Evolutionary conservation across 139 green algal species (phyloP), one percentile per base, ranked within the genome.

Genomic region (Closterium sp.): DNA sequence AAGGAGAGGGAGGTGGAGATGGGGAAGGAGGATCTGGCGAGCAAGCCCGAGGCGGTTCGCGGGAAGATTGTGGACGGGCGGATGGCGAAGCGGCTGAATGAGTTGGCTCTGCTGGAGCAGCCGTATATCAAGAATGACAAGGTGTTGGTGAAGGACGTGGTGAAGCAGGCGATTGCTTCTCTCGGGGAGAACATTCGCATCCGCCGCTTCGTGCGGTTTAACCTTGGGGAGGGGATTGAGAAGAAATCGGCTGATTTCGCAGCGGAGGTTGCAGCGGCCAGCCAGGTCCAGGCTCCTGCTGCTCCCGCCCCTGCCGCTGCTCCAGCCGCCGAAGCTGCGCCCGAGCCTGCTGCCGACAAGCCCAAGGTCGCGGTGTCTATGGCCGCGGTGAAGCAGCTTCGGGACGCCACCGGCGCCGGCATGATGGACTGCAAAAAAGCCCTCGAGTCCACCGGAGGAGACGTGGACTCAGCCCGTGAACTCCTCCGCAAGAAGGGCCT

Each of bases 371-470:
- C 24, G 70, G 96, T 99, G 86, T 97, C 97, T 21, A 97, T 97
- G 70, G 92, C 95, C 38, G 89, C 94, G 10, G 97, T 99, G 38
- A 98, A 99, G 95, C 91, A 96, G 88, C 97, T 99, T 89, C 97
- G 98, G 91, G 95, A 97, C 29, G 95, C 95, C 92, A 97, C 96
- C 13, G 98, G 98, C 73, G 98, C 98, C 0, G 98, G 98, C 95
- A 99, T 99, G 98, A 99, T 99, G 98, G 98, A 99, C 95, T 99
- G 98, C 97, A 99, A 99, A 96, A 99, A 99, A 95, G 98, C 98
- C n/a, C 96, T 99, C 89, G 95, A 91, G 4, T 96, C 98, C 94
- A 96, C 90, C 93, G 92, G 87, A 7, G 96, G 96, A 29, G 96
- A 99, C 94, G 73, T 99, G 24, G 97, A 99, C 86, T 90, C 93